Conservation (phyloP, 345 rosid species). For the Punica granatum region DNA sequence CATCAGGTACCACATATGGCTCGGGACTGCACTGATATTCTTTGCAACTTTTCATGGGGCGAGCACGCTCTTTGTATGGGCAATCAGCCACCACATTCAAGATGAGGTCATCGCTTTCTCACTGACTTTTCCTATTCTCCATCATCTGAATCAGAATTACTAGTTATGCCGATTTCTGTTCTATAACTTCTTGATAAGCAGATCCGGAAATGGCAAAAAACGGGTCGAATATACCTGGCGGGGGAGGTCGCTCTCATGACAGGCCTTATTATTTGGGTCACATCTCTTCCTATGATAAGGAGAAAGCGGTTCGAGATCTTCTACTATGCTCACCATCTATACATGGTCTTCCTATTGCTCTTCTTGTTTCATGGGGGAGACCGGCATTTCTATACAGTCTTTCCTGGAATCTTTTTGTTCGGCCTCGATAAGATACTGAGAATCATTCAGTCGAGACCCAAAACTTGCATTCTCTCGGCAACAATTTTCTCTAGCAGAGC, state of each 20-base stretch:
- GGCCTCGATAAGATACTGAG: conserved; percentile 68
- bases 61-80: conserved; percentile 72
- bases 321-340: conserved; percentile 74
- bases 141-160: neutral
- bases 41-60: conserved; percentile 70
- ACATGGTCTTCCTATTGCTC: conserved; percentile 51
- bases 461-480: conserved; percentile 46
- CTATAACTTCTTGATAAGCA: conserved; percentile 13
- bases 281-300: conserved; percentile 82
- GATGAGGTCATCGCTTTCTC: conserved; percentile 40
- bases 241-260: conserved; percentile 51
- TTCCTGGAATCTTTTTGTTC: conserved; percentile 71
- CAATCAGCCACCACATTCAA: conserved; percentile 53
- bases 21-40: conserved; percentile 61
- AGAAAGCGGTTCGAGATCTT: conserved; percentile 65
- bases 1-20: conserved; percentile 74
- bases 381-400: conserved; percentile 64
- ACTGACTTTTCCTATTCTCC: neutral
- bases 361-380: conserved; percentile 88
- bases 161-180: neutral
- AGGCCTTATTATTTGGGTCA: conserved; percentile 70
- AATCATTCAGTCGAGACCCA: conserved; percentile 56
- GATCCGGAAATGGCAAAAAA: conserved; percentile 75
- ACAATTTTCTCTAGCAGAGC: conserved; percentile 47
- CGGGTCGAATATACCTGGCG: conserved; percentile 69